Base-by-base conservation (phyloP, 331 rosid species). In the Rosa hybrid region DNA sequence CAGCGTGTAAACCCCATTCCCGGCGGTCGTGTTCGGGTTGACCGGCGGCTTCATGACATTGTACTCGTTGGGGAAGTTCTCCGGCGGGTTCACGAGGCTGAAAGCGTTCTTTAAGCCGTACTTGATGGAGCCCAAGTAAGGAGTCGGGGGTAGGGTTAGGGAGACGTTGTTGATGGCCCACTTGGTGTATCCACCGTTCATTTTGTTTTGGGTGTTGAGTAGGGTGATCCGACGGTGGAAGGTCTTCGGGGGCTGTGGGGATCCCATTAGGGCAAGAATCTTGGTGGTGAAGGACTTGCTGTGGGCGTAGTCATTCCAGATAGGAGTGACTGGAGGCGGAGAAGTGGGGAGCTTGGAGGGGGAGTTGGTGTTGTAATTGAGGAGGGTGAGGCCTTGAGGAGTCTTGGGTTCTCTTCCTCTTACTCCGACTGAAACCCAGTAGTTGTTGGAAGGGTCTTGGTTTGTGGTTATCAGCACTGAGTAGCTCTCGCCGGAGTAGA, bases 121-220 rank as follows among this genome's bases (percentile, higher is more conserved):
- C 71, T 90, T 92, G 2, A 94, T 85, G 49, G 97, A 75, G 2
- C 95, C 97, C 25, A 94, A 74, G 71, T 90, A 92, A 7, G 97
- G 97, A 2, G 95, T 92, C 3, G 90, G 0, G 0, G 98, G 95
- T 10, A 94, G 77, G 12, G 84, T 0, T 21, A 94, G 44, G 4
- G 98, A 92, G 34, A 92, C 80, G 11, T 91, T 90, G 83, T 94
- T 94, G 21, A 92, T 86, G 6, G 98, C 80, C 98, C 98, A 94
- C 74, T 88, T 92, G 76, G 74, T 82, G 81, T 51, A 83, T 13
- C 95, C 92, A 10, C 97, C 94, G 20, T 90, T 34, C 21, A 91
- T 9, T 0, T 0, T 59, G 82, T 92, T 92, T 56, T 92, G 98
- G 1, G 98, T 91, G 86, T 89, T 92, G 86, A 94, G 97, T 57